Percentiles rank a stretch among this genome's conserved stretches.
phyloP scores from a whole-genome alignment of 768 basidiomycete species.

The Mycena capillaripes region DNA sequence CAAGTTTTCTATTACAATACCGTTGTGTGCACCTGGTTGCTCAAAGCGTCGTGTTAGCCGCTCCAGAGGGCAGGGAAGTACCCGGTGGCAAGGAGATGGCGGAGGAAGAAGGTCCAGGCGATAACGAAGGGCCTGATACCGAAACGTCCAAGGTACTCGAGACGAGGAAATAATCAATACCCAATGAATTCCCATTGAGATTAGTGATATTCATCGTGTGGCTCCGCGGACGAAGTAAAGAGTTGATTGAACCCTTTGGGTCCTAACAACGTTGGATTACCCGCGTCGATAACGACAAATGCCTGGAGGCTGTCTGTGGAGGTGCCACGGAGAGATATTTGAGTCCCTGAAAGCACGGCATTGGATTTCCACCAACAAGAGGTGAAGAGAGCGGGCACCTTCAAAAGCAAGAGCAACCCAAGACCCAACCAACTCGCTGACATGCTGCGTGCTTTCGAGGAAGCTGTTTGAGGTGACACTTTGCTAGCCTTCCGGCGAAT shows the following conservation, averaged over 20 bases:
- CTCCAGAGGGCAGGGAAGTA: too few species aligned
- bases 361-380: neutral
- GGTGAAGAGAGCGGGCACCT: neutral
- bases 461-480: too few species aligned
- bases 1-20: too few species aligned
- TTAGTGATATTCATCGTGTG: conserved; percentile 1
- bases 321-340: neutral
- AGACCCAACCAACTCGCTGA: neutral
- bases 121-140: too few species aligned
- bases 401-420: conserved; percentile 1
- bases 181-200: neutral
- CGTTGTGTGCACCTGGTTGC: too few species aligned
- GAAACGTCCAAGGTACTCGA: too few species aligned
- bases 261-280: neutral
- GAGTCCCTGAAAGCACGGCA: neutral
- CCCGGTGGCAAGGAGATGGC: too few species aligned
- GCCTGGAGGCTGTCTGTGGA: neutral
- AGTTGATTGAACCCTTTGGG: neutral
- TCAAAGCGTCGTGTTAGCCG: too few species aligned
- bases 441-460: neutral
- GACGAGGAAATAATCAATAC: neutral
- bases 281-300: conserved; percentile 3
- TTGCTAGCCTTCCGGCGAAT: neutral
- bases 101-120: too few species aligned
- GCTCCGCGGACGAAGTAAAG: neutral